A percentile compares a stretch with the other conserved stretches of the same genome.
Evolutionary conservation across 805 yeast species (phyloP).

Genomic region (Alloascoidea hylecoeti): DNA sequence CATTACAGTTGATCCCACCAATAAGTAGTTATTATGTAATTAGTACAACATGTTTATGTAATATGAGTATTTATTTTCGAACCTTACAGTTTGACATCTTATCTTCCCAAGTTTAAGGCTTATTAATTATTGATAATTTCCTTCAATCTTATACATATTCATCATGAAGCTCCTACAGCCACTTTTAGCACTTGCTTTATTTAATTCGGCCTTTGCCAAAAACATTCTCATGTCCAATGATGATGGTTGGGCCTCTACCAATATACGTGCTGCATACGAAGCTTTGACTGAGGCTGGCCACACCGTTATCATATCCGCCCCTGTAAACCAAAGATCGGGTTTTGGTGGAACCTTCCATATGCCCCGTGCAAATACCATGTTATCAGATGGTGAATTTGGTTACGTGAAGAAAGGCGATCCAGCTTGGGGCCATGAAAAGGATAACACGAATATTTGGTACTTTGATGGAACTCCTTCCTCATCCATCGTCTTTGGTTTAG

Average conservation of each 20-base stretch:
- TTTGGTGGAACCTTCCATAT: constrained; percentile 36
- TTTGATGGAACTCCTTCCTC: constrained; percentile 34
- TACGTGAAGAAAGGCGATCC: constrained; percentile 32
- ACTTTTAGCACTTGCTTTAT: no score
- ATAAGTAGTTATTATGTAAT: no score
- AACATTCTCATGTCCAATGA: constrained; percentile 35
- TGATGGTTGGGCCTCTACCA: constrained; percentile 42
- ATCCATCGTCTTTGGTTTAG: constrained; percentile 25
- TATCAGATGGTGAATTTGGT: constrained; percentile 26
- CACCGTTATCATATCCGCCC: constrained; percentile 34
- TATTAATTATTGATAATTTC: no score
- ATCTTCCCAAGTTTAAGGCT: no score
- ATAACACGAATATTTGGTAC: constrained; percentile 25
- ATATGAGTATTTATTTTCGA: no score
- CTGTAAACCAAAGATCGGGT: constrained; percentile 36
- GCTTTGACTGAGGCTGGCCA: constrained; percentile 32
- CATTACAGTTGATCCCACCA: no score
- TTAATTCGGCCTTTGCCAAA: no score
- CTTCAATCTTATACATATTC: no score
- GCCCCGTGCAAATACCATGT: constrained; percentile 21
- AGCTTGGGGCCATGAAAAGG: constrained; percentile 28
- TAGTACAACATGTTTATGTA: no score
- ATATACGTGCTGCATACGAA: constrained; percentile 41
- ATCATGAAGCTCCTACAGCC: no score
- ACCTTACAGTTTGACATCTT: no score